Base-by-base conservation (phyloP, 2,329 filamentous ascomycete genomes). In the Calonectria crousiana region DNA sequence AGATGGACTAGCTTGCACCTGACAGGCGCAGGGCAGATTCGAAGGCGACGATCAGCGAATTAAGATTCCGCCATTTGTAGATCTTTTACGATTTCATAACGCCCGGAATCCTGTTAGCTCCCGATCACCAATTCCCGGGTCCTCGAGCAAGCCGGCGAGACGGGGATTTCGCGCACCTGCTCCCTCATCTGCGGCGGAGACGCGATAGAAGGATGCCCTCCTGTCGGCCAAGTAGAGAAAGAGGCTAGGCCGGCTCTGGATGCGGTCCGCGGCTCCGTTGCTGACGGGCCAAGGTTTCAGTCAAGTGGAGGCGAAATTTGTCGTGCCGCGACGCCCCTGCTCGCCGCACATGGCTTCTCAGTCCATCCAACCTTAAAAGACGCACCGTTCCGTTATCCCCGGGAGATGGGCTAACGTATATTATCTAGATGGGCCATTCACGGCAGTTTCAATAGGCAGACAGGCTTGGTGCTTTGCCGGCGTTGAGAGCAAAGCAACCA, bases 281-380 rank as follows among this genome's bases (percentile, higher is more conserved):
- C 36, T 23, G 23, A 62, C 56, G 14, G 34, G 56, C 34, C 56
- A 62, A 30, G 23, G 56, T 62, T 62, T 41, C 56, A 62, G 56
- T 62, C 23, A 26, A 30, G 56, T 62, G 56, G 56, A 62, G 56
- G 34, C 16, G 56, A 62, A 62, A 62, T 62, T 62, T 62, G 56
- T 38, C 56, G 56, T 41, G 56, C 56, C 56, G 14, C 56, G 1
- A 5, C 23, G 20, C 56, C 56, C 56, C 23, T 38, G 56, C 30
- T 4, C 5, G 34, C 32, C 4, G 56, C 34, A 47, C 44, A 36
- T 36, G n/a, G 23, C 13, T 20, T 20, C 23, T 62, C 20, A 60
- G 34, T 36, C 28, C 28, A 23, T n/a, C 56, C 36, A 60, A 60
- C 34, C 36, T 62, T 62, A 56, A 56, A 41, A 38, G 26, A 11